Percentiles rank a stretch among this genome's conserved stretches.
These are phyloP conservation scores for Collybia sp. DNA, from an alignment of 768 basidiomycete genomes.

Conservation along the genomic window DNA sequence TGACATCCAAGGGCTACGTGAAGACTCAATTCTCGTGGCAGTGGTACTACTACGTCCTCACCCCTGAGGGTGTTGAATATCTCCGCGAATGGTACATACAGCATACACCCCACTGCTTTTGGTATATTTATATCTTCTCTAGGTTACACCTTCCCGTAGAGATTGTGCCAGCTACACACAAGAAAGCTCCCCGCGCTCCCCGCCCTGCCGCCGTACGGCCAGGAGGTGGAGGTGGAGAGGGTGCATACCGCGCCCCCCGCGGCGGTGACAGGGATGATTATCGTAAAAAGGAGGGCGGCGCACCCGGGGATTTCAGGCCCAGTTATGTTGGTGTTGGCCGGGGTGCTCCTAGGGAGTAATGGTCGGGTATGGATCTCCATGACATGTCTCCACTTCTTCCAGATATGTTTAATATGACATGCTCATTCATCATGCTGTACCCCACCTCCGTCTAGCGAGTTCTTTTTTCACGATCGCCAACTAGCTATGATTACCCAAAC, in stretches of 20 bases:
- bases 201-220: conserved; percentile 75
- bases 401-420: too few relatives aligned
- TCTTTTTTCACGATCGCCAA: too few relatives aligned
- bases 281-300: conserved; percentile 79
- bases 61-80: conserved; percentile 95
- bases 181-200: conserved; percentile 87
- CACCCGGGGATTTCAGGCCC: conserved; percentile 86
- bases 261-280: conserved; percentile 89
- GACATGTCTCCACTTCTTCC: too few relatives aligned
- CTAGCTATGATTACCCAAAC: too few relatives aligned
- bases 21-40: conserved; percentile 99
- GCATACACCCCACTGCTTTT: neutral
- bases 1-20: conserved; percentile 77
- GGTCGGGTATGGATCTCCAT: neutral
- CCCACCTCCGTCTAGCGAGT: too few relatives aligned
- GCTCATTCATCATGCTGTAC: too few relatives aligned
- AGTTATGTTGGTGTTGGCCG: conserved; percentile 87
- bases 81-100: conserved; percentile 77
- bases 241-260: conserved; percentile 85
- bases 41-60: conserved; percentile 97
- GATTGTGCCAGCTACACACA: conserved; percentile 97
- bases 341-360: conserved; percentile 73
- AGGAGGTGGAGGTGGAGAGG: conserved; percentile 57
- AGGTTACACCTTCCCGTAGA: conserved; percentile 94
- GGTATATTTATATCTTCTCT: neutral